These are phyloP conservation scores for Daldinia vernicosa DNA, from an alignment of 495 filamentous ascomycete species.

Conservation along the genomic window DNA sequence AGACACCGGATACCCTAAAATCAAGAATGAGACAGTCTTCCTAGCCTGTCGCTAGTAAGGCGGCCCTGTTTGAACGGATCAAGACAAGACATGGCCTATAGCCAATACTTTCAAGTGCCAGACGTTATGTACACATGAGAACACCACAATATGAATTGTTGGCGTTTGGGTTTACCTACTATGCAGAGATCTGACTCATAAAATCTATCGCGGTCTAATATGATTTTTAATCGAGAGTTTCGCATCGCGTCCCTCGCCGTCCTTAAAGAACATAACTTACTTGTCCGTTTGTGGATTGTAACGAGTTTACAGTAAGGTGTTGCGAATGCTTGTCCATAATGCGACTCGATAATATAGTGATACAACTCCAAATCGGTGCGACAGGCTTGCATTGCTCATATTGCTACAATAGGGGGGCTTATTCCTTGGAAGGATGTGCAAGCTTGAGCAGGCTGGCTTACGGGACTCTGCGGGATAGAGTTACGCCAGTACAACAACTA, in stretches of 20 bases:
- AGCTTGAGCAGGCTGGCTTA: slow-evolving; percentile 35
- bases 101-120: slow-evolving; percentile 26
- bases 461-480: slow-evolving; percentile 39
- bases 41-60: slow-evolving; percentile 35
- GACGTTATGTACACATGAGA: neutral
- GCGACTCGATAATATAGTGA: slow-evolving; percentile 36
- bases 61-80: slow-evolving; percentile 14
- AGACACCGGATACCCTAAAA: slow-evolving; percentile 45
- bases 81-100: slow-evolving; percentile 37
- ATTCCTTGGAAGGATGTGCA: slow-evolving; percentile 24
- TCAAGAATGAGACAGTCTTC: slow-evolving; percentile 41
- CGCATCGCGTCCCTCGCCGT: neutral
- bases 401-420: slow-evolving; percentile 29
- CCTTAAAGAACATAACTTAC: neutral
- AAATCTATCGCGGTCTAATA: neutral
- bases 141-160: neutral
- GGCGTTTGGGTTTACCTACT: neutral
- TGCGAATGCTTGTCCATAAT: slow-evolving; percentile 28
- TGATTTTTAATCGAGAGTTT: neutral
- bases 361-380: slow-evolving; percentile 35
- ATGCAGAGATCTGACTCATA: neutral
- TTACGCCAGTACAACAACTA: slow-evolving; percentile 42
- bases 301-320: slow-evolving; percentile 10
- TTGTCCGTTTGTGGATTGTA: neutral
- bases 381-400: slow-evolving; percentile 33